Percentiles rank a stretch among this genome's conserved stretches.
phyloP scores from a whole-genome alignment of 768 basidiomycete species.

The Kwoniella heveanensis region DNA sequence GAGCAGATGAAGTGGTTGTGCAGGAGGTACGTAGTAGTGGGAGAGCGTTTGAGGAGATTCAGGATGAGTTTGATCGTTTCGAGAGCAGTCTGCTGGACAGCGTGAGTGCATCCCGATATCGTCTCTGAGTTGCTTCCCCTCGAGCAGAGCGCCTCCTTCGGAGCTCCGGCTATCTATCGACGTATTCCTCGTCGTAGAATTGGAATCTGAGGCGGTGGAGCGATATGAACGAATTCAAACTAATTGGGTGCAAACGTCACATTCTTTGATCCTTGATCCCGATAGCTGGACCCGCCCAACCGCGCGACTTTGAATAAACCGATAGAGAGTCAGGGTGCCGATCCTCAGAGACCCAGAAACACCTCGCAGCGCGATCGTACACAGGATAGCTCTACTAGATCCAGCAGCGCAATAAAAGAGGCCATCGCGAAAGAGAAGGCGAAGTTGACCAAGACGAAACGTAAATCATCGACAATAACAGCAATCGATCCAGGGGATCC shows the following conservation, averaged over 20 bases:
- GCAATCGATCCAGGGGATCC: neutral
- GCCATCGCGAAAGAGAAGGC: neutral
- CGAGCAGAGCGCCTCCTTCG: no score
- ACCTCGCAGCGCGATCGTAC: neutral
- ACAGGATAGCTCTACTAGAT: neutral
- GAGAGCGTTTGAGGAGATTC: neutral
- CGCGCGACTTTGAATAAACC: no score
- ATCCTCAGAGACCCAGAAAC: neutral
- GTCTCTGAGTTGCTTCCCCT: no score
- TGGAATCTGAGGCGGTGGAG: no score
- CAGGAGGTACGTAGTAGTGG: slow-evolving; percentile 55
- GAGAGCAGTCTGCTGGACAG: slow-evolving; percentile 14
- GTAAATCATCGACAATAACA: slow-evolving; percentile 3
- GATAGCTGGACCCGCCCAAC: slow-evolving; percentile 15
- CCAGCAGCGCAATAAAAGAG: neutral
- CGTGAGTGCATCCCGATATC: neutral
- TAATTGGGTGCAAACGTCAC: no score
- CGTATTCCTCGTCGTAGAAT: neutral
- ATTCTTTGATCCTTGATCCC: no score
- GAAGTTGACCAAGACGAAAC: slow-evolving; percentile 2
- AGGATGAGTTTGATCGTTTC: slow-evolving; percentile 49
- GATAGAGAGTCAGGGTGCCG: no score
- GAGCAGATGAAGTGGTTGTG: slow-evolving; percentile 6
- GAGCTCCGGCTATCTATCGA: no score
- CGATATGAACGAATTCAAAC: no score